phyloP scores from a whole-genome alignment of 2,329 filamentous ascomycete genomes.

The Penicillium sp. region DNA sequence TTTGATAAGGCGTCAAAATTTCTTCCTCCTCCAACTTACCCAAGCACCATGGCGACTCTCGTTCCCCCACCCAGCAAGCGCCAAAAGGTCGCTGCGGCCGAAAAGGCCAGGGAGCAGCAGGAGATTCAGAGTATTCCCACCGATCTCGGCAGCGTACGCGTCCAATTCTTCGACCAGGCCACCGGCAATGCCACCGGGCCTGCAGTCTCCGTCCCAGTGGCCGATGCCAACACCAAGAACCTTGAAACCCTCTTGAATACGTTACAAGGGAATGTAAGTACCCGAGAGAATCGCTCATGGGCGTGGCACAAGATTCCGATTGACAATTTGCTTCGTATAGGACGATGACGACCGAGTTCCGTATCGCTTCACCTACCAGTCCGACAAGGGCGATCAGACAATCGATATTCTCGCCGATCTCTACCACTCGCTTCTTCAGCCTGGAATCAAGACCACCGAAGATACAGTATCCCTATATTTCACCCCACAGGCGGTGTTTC shows the following conservation, averaged over 20 bases:
- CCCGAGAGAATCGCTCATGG: not conserved
- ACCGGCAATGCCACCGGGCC: constrained; percentile 63
- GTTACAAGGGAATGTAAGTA: constrained; percentile 66
- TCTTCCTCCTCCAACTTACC: constrained; percentile 7
- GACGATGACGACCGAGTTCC: constrained; percentile 60
- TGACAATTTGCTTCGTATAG: constrained; percentile 23
- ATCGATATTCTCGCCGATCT: constrained; percentile 47
- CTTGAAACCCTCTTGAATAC: constrained; percentile 83
- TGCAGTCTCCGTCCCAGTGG: constrained; percentile 71
- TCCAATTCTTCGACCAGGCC: constrained; percentile 82
- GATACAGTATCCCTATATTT: constrained; percentile 60
- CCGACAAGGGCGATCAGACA: constrained; percentile 35
- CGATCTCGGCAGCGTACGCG: constrained; percentile 70
- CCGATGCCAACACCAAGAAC: constrained; percentile 82
- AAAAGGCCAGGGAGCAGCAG: constrained; percentile 68
- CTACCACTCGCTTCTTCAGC: constrained; percentile 51
- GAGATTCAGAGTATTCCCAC: constrained; percentile 64
- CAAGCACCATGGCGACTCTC: constrained; percentile 66
- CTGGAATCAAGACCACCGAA: constrained; percentile 54
- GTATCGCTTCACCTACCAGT: constrained; percentile 61
- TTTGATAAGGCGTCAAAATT: constrained; percentile 22
- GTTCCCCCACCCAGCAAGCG: constrained; percentile 83
- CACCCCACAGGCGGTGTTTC: constrained; percentile 85
- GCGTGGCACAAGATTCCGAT: not conserved
- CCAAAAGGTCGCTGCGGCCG: constrained; percentile 70